phyloP scores from a whole-genome alignment of 148 eudicot genomes.

The Diospyros kaki region DNA sequence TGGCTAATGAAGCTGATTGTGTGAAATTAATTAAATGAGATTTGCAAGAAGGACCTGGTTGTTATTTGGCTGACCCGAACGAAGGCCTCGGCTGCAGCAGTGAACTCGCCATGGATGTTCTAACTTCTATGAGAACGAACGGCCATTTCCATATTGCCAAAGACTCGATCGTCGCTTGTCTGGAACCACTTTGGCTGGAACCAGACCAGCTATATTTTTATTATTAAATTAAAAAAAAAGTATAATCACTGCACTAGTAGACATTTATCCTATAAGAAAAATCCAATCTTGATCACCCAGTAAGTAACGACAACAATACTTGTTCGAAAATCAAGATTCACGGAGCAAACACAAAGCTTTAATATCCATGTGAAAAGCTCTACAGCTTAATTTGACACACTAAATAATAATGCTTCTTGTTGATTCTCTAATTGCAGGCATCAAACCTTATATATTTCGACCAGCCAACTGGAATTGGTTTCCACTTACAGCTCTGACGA shows the following conservation, averaged over 20 bases:
- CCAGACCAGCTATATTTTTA: conserved; percentile 59
- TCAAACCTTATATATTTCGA: conserved; percentile 76
- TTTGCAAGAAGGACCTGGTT: conserved; percentile 53
- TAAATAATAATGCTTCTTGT: too few relatives aligned
- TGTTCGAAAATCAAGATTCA: too few relatives aligned
- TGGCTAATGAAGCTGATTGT: too few relatives aligned
- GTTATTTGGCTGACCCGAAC: conserved; percentile 74
- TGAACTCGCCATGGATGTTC: conserved; percentile 62
- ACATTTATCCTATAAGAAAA: too few relatives aligned
- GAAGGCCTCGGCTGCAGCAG: conserved; percentile 90
- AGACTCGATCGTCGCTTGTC: conserved; percentile 48
- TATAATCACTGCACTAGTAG: too few relatives aligned
- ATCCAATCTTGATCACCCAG: too few relatives aligned
- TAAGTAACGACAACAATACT: too few relatives aligned
- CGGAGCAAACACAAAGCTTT: too few relatives aligned
- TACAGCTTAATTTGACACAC: too few relatives aligned
- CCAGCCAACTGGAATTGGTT: conserved; percentile 81
- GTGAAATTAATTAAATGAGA: too few relatives aligned
- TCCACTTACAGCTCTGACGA: conserved; percentile 64
- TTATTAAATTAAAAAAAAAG: too few relatives aligned
- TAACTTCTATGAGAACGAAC: conserved; percentile 86
- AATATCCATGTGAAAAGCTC: too few relatives aligned
- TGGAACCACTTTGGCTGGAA: conserved; percentile 86
- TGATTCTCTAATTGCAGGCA: conserved; percentile 48
- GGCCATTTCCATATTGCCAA: conserved; percentile 63